Percentiles rank a stretch among this genome's conserved stretches.
Conservation (phyloP, 306 rosid species). For the Malus sieversii region DNA sequence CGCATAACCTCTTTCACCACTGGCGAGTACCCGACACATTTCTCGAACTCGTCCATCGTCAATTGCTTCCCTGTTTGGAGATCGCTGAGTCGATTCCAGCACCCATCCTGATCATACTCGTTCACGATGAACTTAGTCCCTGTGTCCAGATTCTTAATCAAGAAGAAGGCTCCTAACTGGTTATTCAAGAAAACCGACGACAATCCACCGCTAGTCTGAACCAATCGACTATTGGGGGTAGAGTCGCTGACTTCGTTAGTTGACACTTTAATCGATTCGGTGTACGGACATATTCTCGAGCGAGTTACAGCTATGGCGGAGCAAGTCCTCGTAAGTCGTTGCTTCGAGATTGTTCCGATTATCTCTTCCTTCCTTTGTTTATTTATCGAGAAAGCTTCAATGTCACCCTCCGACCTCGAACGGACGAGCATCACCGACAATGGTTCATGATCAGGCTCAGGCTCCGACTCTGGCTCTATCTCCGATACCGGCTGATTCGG, state of each 20-base stretch:
- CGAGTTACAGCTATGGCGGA: constrained; percentile 18
- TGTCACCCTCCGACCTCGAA: constrained; percentile 65
- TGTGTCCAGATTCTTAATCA: constrained; percentile 71
- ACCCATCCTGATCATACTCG: constrained; percentile 56
- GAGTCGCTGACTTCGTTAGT: not conserved
- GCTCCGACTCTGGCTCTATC: not conserved
- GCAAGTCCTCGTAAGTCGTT: constrained; percentile 45
- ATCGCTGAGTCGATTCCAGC: constrained; percentile 73
- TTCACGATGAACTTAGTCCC: constrained; percentile 82
- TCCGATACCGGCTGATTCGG: not conserved
- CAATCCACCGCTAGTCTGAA: not conserved
- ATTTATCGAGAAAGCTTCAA: constrained; percentile 26
- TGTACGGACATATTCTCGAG: not conserved
- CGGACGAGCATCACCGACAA: constrained; percentile 36
- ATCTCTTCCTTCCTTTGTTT: constrained; percentile 42
- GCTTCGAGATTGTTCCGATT: constrained; percentile 50
- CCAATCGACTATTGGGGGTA: not conserved
- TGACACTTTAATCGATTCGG: constrained; percentile 1
- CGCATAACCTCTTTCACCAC: constrained; percentile 69
- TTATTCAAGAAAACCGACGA: constrained; percentile 9
- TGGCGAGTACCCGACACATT: constrained; percentile 50
- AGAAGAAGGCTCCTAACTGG: constrained; percentile 46
- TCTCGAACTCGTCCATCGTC: constrained; percentile 80
- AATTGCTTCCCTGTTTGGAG: constrained; percentile 75
- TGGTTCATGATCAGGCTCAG: not conserved